Conservation (phyloP, 1,284 basidiomycete genomes). For the Rhodotorula sp. region DNA sequence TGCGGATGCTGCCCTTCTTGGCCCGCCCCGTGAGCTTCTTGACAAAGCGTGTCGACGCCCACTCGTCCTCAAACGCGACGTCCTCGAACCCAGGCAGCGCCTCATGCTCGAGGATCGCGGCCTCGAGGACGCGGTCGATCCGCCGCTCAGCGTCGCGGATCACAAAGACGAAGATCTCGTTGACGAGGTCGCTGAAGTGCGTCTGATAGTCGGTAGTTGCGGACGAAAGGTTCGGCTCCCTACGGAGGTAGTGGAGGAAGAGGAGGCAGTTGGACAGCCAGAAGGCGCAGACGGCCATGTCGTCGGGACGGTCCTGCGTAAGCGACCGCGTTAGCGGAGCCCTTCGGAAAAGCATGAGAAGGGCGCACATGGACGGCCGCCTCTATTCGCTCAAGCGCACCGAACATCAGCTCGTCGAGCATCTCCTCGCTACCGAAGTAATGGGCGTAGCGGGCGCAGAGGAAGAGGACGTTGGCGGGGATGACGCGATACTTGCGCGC, state of each 20-base stretch:
- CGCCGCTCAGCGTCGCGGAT: constrained; percentile 87
- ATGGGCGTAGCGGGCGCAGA: constrained; percentile 72
- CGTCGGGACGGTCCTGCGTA: constrained; percentile 71
- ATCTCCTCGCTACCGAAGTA: constrained; percentile 71
- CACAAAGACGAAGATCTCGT: constrained; percentile 94
- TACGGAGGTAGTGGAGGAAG: constrained; percentile 85
- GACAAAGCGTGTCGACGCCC: constrained; percentile 69
- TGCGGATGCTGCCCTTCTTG: constrained; percentile 58
- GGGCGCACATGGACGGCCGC: constrained; percentile 80
- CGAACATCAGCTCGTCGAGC: constrained; percentile 87
- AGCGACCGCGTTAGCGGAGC: background rate
- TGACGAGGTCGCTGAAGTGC: constrained; percentile 76
- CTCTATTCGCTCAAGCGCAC: constrained; percentile 88
- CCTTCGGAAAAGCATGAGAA: constrained; percentile 6
- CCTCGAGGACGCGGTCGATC: constrained; percentile 83
- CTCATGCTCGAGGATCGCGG: constrained; percentile 79
- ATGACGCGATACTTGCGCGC: constrained; percentile 50
- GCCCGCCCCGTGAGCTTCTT: constrained; percentile 64
- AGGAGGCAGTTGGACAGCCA: constrained; percentile 92
- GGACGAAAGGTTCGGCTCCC: constrained; percentile 57
- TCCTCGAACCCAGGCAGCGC: constrained; percentile 73
- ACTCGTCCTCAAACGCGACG: constrained; percentile 92
- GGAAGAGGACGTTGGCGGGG: constrained; percentile 55
- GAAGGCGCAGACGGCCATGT: constrained; percentile 82
- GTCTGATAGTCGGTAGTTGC: constrained; percentile 33